Evolutionary conservation across 1,284 basidiomycete species (phyloP), one percentile per base, ranked within the genome.

Genomic region (Cutaneotrichosporon mucoides): DNA sequence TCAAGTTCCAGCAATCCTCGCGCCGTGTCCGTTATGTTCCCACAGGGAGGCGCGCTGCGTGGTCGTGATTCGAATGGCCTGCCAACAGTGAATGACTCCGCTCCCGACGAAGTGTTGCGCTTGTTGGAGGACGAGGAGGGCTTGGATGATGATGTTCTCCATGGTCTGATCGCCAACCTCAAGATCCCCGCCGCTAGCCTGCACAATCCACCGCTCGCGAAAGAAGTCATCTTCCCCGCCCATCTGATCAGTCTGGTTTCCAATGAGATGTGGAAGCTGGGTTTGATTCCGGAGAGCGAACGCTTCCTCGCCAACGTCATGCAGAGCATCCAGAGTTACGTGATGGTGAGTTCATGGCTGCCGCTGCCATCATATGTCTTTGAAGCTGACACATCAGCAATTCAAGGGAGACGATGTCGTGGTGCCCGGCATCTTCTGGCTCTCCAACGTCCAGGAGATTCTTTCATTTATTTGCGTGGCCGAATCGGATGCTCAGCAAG

Each of bases 211-310:
- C 91, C 93, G 15, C 87, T 88, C 36, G 88, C 94, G 63, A 99
- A 98, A 79, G 96, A 99, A 78, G 94, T 99, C 56, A 83, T 99
- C 45, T 99, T 99, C 88, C 96, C 96, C 5, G 95, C 96, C n/a
- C 98, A 99, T 77, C 85, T 99, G 61, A 99, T 99, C 79, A 92
- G 90, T 70, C 82, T 99, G 53, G 89, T 97, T 61, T 96, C 93
- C 16, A 99, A 99, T 78, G 96, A 99, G 79, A 99, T 99, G 95
- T 99, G 96, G 96, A 98, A 98, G 80, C 92, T 97, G 71, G 93
- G 94, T 35, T 85, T 99, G 70, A 97, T 99, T 68, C 84, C 88
- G 34, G 95, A 99, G 78, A 96, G 92, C 78, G 96, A 99, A 77
- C 84, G 94, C 42, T 99, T 99, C 85, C 82, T 99, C 61, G 96